Percentiles rank a stretch among this genome's conserved stretches.
Evolutionary conservation across 371 early-diverging fungal species (phyloP).

Genomic region (Aphelidium insulamus): DNA sequence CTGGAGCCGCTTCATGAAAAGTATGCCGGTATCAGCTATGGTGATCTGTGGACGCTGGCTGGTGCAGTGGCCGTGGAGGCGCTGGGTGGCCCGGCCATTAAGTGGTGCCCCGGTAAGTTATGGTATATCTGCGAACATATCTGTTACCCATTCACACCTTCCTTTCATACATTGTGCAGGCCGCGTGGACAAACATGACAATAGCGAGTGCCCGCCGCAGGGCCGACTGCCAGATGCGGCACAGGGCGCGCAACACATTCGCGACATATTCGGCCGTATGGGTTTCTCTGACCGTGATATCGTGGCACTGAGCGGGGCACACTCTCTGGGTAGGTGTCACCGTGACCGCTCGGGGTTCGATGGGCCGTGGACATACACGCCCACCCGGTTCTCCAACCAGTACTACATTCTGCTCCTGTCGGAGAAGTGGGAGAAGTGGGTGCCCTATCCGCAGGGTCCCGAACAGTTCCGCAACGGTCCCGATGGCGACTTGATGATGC

Average conservation of each 20-base stretch:
- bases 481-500: slow-evolving; percentile 53
- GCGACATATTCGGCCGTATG: slow-evolving; percentile 79
- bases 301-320: slow-evolving; percentile 77
- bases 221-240: slow-evolving; percentile 81
- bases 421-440: slow-evolving; percentile 64
- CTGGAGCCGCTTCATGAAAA: slow-evolving; percentile 63
- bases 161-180: slow-evolving; percentile 15
- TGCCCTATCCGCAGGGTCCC: too few species aligned
- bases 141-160: not conserved
- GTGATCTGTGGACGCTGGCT: slow-evolving; percentile 83
- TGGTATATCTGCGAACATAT: not conserved
- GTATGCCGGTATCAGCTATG: slow-evolving; percentile 62
- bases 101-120: slow-evolving; percentile 48
- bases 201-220: slow-evolving; percentile 43
- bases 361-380: slow-evolving; percentile 73
- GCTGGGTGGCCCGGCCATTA: slow-evolving; percentile 62
- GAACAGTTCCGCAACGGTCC: slow-evolving; percentile 63
- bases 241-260: slow-evolving; percentile 42
- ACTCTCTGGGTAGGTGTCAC: slow-evolving; percentile 90
- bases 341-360: slow-evolving; percentile 64
- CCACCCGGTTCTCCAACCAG: slow-evolving; percentile 67
- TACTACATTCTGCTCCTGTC: slow-evolving; percentile 52
- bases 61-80: slow-evolving; percentile 78
- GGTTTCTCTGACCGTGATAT: slow-evolving; percentile 90
- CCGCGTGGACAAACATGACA: slow-evolving; percentile 31